Base-by-base conservation (phyloP, 176 grass and related monocot genomes). In the Rhipidocladum racemiflorum region DNA sequence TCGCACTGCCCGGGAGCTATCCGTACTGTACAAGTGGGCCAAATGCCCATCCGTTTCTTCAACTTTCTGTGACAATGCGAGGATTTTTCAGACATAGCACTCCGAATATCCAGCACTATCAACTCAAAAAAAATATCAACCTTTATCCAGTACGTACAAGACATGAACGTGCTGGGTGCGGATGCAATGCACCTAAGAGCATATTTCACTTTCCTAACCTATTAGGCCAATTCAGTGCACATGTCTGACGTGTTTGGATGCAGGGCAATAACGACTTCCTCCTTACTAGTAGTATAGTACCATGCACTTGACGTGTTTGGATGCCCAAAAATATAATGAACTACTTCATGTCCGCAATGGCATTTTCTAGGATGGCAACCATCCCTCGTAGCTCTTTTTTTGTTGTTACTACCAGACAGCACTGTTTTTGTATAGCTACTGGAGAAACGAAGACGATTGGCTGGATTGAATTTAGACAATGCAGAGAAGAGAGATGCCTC, bases 251-350 rank as follows among this genome's bases (percentile, higher is more conserved):
- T 20, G 49, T 20, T 51, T 51, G 49, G 49, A 51, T 18, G 2
- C 32, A 34, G 32, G 32, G 3, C 0, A 45, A 13, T 13, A 13
- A 45, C 9, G 43, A 54, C 71, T 34, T 13, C 34, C 9, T 21
- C 9, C 38, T 15, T 7, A 8, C 36, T 38, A 38, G 36, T 38
- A 38, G 6, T 11, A 61, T 38, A 38, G 36, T 38, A 38, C 36
- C 21, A 61, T 61, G 12, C 38, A 35, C 48, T 35, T n/a, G n/a
- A n/a, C n/a, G n/a, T n/a, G n/a, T n/a, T n/a, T n/a, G n/a, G n/a
- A n/a, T n/a, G n/a, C n/a, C n/a, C n/a, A n/a, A 9, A 80, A 56
- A 65, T 65, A 42, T 29, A 40, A 76, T 25, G 17, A 84, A 59
- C 27, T 69, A 50, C 17, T 40, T 43, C 62, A 77, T 46, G 24